phyloP scores from a whole-genome alignment of 2,329 filamentous ascomycete genomes.

The Cercospora sojina region DNA sequence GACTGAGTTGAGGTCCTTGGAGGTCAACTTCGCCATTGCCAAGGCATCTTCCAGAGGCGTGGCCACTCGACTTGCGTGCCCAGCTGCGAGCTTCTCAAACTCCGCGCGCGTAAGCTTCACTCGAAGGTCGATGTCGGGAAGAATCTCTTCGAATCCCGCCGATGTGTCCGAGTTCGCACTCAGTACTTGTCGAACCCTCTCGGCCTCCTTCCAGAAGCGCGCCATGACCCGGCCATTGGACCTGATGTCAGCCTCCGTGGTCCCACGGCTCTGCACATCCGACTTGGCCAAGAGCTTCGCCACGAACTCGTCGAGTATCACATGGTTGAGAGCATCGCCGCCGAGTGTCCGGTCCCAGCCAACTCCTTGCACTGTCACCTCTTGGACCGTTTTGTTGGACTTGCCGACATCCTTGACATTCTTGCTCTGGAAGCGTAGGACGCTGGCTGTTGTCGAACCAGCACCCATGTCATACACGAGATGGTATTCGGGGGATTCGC shows the following conservation, averaged over 20 bases:
- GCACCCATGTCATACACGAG: slow-evolving; percentile 98
- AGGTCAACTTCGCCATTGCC: slow-evolving; percentile 66
- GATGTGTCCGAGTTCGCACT: slow-evolving; percentile 86
- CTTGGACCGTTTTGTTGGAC: slow-evolving; percentile 95
- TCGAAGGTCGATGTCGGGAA: slow-evolving; percentile 88
- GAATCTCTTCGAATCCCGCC: slow-evolving; percentile 81
- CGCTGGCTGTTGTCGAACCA: slow-evolving; percentile 84
- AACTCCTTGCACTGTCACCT: slow-evolving; percentile 82
- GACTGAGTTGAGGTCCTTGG: slow-evolving; percentile 78
- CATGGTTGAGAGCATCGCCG: slow-evolving; percentile 81
- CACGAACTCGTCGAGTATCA: slow-evolving; percentile 88
- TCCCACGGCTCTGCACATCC: slow-evolving; percentile 61
- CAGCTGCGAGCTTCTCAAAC: slow-evolving; percentile 75
- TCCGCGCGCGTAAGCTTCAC: slow-evolving; percentile 79
- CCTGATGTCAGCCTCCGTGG: slow-evolving; percentile 64
- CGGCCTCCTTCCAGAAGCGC: slow-evolving; percentile 90
- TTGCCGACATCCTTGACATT: slow-evolving; percentile 87
- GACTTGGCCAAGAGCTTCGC: slow-evolving; percentile 69
- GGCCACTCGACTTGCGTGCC: slow-evolving; percentile 66
- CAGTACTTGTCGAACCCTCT: slow-evolving; percentile 80
- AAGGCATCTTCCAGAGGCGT: slow-evolving; percentile 72
- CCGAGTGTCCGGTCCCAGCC: slow-evolving; percentile 90
- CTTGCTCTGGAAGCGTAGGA: slow-evolving; percentile 85
- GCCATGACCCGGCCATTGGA: slow-evolving; percentile 80
- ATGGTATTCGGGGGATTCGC: slow-evolving; percentile 84